Conservation (phyloP, 345 rosid genomes). For the Geranium rotundifolium region DNA sequence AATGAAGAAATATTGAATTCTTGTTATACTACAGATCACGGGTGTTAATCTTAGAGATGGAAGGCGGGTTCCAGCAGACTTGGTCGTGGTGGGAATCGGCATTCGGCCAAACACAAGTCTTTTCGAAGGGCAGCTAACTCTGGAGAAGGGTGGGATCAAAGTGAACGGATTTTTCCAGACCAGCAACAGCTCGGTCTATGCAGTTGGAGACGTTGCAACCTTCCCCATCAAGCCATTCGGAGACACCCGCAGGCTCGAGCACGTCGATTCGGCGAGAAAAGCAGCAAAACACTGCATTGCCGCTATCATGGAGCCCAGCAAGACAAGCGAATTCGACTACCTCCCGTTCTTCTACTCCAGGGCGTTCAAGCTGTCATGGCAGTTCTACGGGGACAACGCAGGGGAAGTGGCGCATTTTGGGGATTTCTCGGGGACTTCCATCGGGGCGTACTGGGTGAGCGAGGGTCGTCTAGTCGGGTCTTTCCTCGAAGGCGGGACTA, state of each 20-base stretch:
- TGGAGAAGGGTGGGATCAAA: slow-evolving; percentile 94
- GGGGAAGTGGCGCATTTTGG: slow-evolving; percentile 89
- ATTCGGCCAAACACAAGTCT: slow-evolving; percentile 94
- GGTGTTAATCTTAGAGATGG: slow-evolving; percentile 83
- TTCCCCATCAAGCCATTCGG: slow-evolving; percentile 75
- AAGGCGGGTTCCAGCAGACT: slow-evolving; percentile 48
- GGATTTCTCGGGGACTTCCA: slow-evolving; percentile 47
- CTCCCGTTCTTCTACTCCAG: slow-evolving; percentile 92
- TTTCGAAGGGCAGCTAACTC: slow-evolving; percentile 74
- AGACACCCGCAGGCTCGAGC: slow-evolving; percentile 88
- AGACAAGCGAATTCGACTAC: slow-evolving; percentile 61
- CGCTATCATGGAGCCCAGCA: slow-evolving; percentile 61
- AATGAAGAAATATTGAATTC: no score
- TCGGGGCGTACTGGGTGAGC: slow-evolving; percentile 88
- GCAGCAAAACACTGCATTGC: slow-evolving; percentile 72
- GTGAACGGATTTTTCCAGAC: slow-evolving; percentile 75
- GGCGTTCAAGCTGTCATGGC: slow-evolving; percentile 78
- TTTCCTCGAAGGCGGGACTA: slow-evolving; percentile 88
- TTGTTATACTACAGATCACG: slow-evolving; percentile 37
- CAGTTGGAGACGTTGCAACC: slow-evolving; percentile 85
- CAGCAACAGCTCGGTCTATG: slow-evolving; percentile 75
- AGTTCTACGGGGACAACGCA: slow-evolving; percentile 75
- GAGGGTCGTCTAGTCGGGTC: slow-evolving; percentile 77
- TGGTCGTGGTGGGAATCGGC: slow-evolving; percentile 91
- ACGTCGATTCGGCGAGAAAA: slow-evolving; percentile 80